phyloP scores from a whole-genome alignment of 805 yeast genomes.

The Scheffersomyces amazonensis region DNA sequence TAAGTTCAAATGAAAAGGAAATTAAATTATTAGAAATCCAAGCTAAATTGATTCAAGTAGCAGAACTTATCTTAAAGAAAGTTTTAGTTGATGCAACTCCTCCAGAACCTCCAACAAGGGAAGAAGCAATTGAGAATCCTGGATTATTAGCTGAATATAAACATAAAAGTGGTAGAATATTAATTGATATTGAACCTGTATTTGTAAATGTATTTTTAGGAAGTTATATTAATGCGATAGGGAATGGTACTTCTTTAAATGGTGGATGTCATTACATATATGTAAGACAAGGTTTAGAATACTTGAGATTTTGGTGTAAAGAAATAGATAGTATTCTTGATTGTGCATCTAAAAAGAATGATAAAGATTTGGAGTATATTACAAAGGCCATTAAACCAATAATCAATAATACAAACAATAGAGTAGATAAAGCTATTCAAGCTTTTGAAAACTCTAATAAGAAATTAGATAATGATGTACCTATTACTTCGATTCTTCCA shows the following conservation, averaged over 20 bases:
- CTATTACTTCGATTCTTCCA: background rate
- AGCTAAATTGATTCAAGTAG: constrained; percentile 22
- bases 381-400: constrained; percentile 8
- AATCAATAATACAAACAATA: constrained; percentile 11
- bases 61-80: constrained; percentile 24
- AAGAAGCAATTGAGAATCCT: constrained; percentile 16
- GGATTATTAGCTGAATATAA: constrained; percentile 15
- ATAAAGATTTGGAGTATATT: constrained; percentile 4
- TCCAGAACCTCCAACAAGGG: constrained; percentile 27
- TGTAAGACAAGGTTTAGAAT: constrained; percentile 26
- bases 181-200: constrained; percentile 29
- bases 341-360: constrained; percentile 7
- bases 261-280: constrained; percentile 30
- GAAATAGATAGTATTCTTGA: constrained; percentile 21
- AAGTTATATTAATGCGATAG: constrained; percentile 23
- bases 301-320: constrained; percentile 32
- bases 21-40: constrained; percentile 24
- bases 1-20: constrained; percentile 17
- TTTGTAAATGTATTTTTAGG: constrained; percentile 28
- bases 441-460: background rate
- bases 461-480: background rate
- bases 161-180: constrained; percentile 10
- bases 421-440: constrained; percentile 10
- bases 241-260: constrained; percentile 20
- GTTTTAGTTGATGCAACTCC: constrained; percentile 28